Percentiles rank a stretch among this genome's conserved stretches.
phyloP scores from a whole-genome alignment of 306 rosid genomes.

The Quercus berberidifolia region DNA sequence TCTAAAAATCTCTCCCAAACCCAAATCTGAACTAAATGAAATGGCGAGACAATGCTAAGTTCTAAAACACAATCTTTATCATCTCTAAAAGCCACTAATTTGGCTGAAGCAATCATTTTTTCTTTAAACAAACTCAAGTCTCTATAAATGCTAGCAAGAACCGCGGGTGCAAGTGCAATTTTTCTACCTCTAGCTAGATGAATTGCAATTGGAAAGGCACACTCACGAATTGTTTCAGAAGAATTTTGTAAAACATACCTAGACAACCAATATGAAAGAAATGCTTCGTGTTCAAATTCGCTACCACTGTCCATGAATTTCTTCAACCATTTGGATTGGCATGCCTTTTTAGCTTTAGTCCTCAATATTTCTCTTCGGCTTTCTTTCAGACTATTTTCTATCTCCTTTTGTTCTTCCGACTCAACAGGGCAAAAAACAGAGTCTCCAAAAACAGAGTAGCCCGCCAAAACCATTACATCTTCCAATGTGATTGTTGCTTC shows the following conservation, averaged over 20 bases:
- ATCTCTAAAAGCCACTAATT: no score
- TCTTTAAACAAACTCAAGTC: constrained; percentile 2
- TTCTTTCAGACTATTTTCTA: not conserved
- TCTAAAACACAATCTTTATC: not conserved
- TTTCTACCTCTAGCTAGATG: constrained; percentile 12
- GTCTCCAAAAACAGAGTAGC: constrained; percentile 17
- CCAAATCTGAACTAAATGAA: constrained; percentile 53
- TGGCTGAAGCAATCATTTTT: not conserved
- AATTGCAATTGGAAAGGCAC: not conserved
- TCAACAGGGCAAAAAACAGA: constrained; percentile 6
- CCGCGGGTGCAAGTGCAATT: constrained; percentile 9
- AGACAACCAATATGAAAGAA: not conserved
- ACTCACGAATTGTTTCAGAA: not conserved
- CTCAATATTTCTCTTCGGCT: not conserved
- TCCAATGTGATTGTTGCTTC: constrained; percentile 58
- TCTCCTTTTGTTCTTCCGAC: not conserved
- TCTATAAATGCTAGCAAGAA: constrained; percentile 13
- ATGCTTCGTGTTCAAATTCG: not conserved
- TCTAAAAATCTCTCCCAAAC: constrained; percentile 47
- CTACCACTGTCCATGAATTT: not conserved
- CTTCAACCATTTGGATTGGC: not conserved
- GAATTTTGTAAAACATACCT: not conserved
- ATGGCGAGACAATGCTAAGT: constrained; percentile 28
- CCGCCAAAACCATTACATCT: constrained; percentile 38
- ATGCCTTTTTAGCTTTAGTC: no score